A percentile compares a stretch with the other conserved stretches of the same genome.
phyloP scores from a whole-genome alignment of 495 filamentous ascomycete genomes.

The Neurospora cerealis region DNA sequence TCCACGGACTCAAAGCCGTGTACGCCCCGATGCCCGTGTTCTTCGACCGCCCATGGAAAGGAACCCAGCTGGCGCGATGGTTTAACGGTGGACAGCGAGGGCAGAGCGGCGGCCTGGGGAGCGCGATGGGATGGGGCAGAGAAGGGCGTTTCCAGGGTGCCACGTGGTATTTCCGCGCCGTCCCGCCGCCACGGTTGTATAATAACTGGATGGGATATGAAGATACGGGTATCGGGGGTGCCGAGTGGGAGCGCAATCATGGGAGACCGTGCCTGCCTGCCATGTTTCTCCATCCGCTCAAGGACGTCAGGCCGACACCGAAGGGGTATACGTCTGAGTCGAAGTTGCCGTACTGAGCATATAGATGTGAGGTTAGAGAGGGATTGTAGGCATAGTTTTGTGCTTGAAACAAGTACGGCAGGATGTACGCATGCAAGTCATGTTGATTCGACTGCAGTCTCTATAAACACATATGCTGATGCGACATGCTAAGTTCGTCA shows the following conservation, averaged over 20 bases:
- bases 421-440: not conserved
- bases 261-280: conserved; percentile 46
- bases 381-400: not conserved
- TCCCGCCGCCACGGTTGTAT: conserved; percentile 46
- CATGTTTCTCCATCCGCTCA: conserved; percentile 47
- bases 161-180: conserved; percentile 49
- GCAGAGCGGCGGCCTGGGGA: conserved; percentile 36
- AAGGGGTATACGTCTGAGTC: conserved; percentile 27
- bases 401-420: not conserved
- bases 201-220: conserved; percentile 54
- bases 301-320: conserved; percentile 35
- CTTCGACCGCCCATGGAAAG: conserved; percentile 50
- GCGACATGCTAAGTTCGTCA: not conserved
- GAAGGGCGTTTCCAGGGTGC: conserved; percentile 46
- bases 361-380: not conserved
- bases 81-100: conserved; percentile 51
- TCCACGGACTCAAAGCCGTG: conserved; percentile 64
- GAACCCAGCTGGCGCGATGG: conserved; percentile 42
- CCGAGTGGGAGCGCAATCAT: conserved; percentile 41
- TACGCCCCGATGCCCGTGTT: conserved; percentile 62
- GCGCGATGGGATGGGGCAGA: conserved; percentile 39
- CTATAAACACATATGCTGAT: not conserved
- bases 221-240: conserved; percentile 38
- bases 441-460: not conserved
- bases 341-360: conserved; percentile 12